Percentiles rank a stretch among this genome's conserved stretches.
These are phyloP conservation scores for Aureobasidium subglaciale DNA, from an alignment of 2,329 filamentous ascomycete species.

Conservation along the genomic window DNA sequence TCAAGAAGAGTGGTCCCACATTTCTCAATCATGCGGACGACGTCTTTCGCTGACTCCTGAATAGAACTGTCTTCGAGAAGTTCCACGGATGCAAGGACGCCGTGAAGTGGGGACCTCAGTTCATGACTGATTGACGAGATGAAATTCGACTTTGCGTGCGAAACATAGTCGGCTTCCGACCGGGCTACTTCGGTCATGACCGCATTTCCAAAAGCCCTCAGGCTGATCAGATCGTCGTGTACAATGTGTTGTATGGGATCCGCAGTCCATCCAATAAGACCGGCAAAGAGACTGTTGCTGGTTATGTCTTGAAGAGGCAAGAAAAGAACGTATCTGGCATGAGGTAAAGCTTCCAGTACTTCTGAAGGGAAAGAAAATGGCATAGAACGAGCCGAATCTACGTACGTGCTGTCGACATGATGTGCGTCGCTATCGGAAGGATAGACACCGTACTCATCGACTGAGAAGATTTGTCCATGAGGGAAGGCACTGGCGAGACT, in stretches of 20 bases:
- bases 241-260: constrained; percentile 29
- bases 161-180: constrained; percentile 42
- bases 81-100: constrained; percentile 26
- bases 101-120: constrained; percentile 22
- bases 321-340: constrained; percentile 33
- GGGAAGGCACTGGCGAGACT: background rate
- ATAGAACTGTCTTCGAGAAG: constrained; percentile 36
- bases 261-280: constrained; percentile 36
- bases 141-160: constrained; percentile 33
- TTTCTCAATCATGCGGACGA: constrained; percentile 38
- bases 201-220: constrained; percentile 44
- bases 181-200: constrained; percentile 52
- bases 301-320: constrained; percentile 43
- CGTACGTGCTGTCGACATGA: no score
- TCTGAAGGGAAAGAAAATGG: no score
- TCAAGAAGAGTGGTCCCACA: constrained; percentile 42
- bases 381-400: constrained; percentile 31
- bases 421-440: background rate
- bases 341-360: no score
- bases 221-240: background rate
- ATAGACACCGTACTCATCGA: background rate
- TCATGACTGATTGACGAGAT: constrained; percentile 36
- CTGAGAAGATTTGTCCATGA: background rate
- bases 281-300: constrained; percentile 38
- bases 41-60: constrained; percentile 29